Evolutionary conservation across 2,329 filamentous ascomycete species (phyloP).

Genomic region (Neonectria faginata): DNA sequence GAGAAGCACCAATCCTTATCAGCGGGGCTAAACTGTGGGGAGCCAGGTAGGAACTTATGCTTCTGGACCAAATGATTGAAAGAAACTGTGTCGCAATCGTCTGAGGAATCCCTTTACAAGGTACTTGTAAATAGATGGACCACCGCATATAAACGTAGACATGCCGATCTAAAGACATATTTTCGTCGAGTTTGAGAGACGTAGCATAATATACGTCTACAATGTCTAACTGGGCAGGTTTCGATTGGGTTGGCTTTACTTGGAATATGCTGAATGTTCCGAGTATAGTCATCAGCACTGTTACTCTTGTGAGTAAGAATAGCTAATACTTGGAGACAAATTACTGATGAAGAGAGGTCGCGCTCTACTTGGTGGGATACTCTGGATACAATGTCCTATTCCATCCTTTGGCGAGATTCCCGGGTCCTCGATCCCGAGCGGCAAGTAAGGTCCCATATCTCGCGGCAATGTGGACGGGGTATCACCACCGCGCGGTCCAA

Average conservation of each 20-base stretch:
- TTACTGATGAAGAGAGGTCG: conserved; percentile 10
- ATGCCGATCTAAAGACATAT: neutral
- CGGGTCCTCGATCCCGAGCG: conserved; percentile 15
- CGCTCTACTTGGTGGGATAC: neutral
- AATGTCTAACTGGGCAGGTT: conserved; percentile 23
- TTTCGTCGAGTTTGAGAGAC: neutral
- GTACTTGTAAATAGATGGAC: conserved; percentile 5
- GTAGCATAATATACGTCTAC: neutral
- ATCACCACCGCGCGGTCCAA: conserved; percentile 17
- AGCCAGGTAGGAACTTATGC: neutral
- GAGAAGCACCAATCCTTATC: conserved; percentile 2
- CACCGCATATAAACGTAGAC: conserved; percentile 13
- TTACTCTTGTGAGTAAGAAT: conserved; percentile 14
- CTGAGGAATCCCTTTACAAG: neutral
- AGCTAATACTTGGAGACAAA: neutral
- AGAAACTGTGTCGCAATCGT: neutral
- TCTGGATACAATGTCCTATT: conserved; percentile 23
- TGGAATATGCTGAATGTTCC: conserved; percentile 11
- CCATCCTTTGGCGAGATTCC: conserved; percentile 25
- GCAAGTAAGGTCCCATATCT: conserved; percentile 24
- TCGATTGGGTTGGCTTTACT: neutral
- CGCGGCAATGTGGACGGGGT: conserved; percentile 7
- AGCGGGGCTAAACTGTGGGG: conserved; percentile 1
- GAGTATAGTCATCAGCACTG: conserved; percentile 7
- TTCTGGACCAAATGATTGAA: neutral